Evolutionary conservation across 1,139 yeast species (phyloP).

Genomic region (Kodamaea derodonti): DNA sequence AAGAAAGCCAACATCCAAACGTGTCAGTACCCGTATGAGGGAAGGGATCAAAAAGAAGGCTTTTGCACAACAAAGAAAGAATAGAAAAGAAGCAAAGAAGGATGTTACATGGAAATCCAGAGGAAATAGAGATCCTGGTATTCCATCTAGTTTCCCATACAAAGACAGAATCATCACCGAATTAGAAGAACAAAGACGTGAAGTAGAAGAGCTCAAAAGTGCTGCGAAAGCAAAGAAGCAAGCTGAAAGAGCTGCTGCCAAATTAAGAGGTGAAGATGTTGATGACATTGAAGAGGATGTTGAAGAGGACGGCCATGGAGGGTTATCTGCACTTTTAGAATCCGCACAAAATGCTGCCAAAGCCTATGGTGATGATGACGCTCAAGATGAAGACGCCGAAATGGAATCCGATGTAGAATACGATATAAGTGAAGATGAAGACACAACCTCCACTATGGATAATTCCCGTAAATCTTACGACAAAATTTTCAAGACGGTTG

Average conservation of each 20-base stretch:
- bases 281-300: slow-evolving; percentile 39
- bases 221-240: slow-evolving; percentile 43
- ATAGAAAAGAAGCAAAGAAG: slow-evolving; percentile 74
- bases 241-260: slow-evolving; percentile 45
- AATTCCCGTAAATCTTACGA: slow-evolving; percentile 91
- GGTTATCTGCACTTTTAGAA: slow-evolving; percentile 82
- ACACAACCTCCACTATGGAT: slow-evolving; percentile 45
- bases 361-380: slow-evolving; percentile 56
- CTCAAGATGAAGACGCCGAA: slow-evolving; percentile 33
- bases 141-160: slow-evolving; percentile 92
- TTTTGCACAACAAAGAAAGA: slow-evolving; percentile 85
- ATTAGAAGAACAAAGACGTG: slow-evolving; percentile 68
- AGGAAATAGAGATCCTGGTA: slow-evolving; percentile 82
- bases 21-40: slow-evolving; percentile 87
- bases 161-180: slow-evolving; percentile 79
- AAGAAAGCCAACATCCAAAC: slow-evolving; percentile 73
- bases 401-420: slow-evolving; percentile 47
- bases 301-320: slow-evolving; percentile 47
- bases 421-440: slow-evolving; percentile 41
- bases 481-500: slow-evolving; percentile 76
- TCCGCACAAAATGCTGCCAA: slow-evolving; percentile 87
- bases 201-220: slow-evolving; percentile 59
- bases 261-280: slow-evolving; percentile 39
- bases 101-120: slow-evolving; percentile 93
- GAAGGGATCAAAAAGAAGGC: slow-evolving; percentile 97